Evolutionary conservation across 2,329 filamentous ascomycete genomes (phyloP).

Genomic region (Beauveria australis): DNA sequence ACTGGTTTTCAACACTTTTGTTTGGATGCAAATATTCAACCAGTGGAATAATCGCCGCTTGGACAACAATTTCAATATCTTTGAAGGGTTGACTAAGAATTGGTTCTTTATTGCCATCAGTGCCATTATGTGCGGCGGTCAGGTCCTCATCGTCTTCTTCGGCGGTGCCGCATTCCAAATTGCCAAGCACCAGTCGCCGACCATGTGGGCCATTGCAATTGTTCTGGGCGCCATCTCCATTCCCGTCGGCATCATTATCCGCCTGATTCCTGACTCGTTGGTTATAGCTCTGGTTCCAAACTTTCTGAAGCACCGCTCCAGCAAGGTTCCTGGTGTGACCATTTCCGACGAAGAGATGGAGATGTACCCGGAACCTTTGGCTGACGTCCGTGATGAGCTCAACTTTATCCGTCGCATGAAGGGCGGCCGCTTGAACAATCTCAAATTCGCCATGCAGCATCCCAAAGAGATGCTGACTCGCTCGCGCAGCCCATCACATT

Average conservation of each 20-base stretch:
- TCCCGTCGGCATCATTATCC: conserved; percentile 71
- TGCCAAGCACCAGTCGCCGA: conserved; percentile 51
- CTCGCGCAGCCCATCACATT: conserved; percentile 55
- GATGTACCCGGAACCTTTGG: conserved; percentile 62
- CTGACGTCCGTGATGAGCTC: conserved; percentile 72
- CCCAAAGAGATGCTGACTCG: conserved; percentile 62
- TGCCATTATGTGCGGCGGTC: conserved; percentile 77
- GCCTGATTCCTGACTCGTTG: conserved; percentile 70
- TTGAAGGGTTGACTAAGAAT: conserved; percentile 78
- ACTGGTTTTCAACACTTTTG: conserved; percentile 94
- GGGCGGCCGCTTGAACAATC: conserved; percentile 71
- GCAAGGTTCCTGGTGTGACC: conserved; percentile 44
- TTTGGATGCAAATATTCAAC: conserved; percentile 99
- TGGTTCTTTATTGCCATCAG: conserved; percentile 86
- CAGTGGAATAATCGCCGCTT: conserved; percentile 94
- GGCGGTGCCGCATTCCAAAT: conserved; percentile 78
- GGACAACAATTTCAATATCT: conserved; percentile 93
- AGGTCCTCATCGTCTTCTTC: conserved; percentile 83
- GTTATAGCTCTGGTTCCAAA: conserved; percentile 45
- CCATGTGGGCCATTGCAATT: conserved; percentile 83
- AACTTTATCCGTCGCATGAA: conserved; percentile 73
- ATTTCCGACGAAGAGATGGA: conserved; percentile 61
- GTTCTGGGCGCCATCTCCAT: conserved; percentile 78
- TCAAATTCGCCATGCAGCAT: conserved; percentile 71
- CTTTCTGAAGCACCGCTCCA: conserved; percentile 40